Percentiles rank a stretch among this genome's conserved stretches.
phyloP scores from a whole-genome alignment of 2,329 filamentous ascomycete species.

The Didymella arachidicola region DNA sequence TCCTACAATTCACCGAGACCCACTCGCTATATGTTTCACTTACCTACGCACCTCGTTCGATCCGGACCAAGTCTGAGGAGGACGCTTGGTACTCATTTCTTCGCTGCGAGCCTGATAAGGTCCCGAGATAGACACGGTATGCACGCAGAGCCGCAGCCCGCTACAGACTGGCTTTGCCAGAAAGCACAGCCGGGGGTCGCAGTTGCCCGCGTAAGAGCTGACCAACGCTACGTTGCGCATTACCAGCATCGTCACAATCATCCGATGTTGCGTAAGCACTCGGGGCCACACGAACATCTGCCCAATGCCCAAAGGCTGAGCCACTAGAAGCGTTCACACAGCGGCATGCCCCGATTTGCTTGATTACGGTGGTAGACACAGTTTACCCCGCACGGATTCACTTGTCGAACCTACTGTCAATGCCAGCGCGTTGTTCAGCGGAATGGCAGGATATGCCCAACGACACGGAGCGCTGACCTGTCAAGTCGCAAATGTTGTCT shows the following conservation, averaged over 20 bases:
- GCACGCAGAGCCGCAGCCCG: background rate
- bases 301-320: slow-evolving; percentile 26
- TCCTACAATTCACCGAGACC: slow-evolving; percentile 1
- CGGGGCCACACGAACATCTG: slow-evolving; percentile 15
- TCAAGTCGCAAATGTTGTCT: background rate
- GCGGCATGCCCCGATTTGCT: background rate
- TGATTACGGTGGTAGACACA: background rate
- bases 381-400: slow-evolving; percentile 1
- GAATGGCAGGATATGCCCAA: background rate
- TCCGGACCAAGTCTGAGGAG: background rate
- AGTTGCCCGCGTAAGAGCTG: background rate
- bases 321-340: slow-evolving; percentile 12
- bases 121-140: background rate
- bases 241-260: background rate
- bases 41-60: background rate
- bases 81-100: background rate
- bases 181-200: background rate
- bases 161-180: background rate
- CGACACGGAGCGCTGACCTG: background rate
- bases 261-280: slow-evolving; percentile 9
- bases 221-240: background rate
- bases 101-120: slow-evolving; percentile 4
- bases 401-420: background rate
- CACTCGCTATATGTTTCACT: background rate
- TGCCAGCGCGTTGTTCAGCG: background rate